A percentile compares a stretch with the other conserved stretches of the same genome.
Evolutionary conservation across 345 rosid genomes (phyloP).

Genomic region (Firmiana major): DNA sequence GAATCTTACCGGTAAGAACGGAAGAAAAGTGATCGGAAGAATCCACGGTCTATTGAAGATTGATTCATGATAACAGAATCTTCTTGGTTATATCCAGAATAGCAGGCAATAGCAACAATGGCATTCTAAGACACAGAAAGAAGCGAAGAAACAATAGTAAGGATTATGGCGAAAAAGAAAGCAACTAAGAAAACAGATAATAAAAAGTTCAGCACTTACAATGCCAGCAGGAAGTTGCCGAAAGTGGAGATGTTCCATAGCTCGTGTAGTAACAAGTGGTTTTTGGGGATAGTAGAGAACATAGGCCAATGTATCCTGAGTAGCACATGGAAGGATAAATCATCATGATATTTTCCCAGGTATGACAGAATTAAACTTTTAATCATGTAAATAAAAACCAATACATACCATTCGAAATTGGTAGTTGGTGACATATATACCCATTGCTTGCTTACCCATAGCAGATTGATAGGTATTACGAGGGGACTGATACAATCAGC

Average conservation of each 20-base stretch:
- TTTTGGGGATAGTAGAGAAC: slow-evolving; percentile 98
- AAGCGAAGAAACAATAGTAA: slow-evolving; percentile 1
- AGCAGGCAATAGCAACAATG: slow-evolving; percentile 93
- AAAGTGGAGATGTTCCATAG: slow-evolving; percentile 99
- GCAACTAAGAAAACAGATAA: background rate
- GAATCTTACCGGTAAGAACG: slow-evolving; percentile 74
- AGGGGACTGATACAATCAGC: slow-evolving; percentile 60
- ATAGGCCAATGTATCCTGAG: slow-evolving; percentile 91
- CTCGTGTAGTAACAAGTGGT: slow-evolving; percentile 96
- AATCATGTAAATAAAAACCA: background rate
- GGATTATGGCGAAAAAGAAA: background rate
- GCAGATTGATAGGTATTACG: slow-evolving; percentile 99
- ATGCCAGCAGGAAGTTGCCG: slow-evolving; percentile 99
- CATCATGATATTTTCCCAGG: background rate
- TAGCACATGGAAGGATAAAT: background rate
- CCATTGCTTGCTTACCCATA: slow-evolving; percentile 99
- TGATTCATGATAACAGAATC: slow-evolving; percentile 99
- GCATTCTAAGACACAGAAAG: slow-evolving; percentile 60
- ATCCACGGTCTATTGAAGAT: slow-evolving; percentile 95
- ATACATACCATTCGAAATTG: slow-evolving; percentile 85
- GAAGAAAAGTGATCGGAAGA: slow-evolving; percentile 90
- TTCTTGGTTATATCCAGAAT: slow-evolving; percentile 98
- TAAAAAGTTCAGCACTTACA: slow-evolving; percentile 40
- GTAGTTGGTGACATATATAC: slow-evolving; percentile 95
- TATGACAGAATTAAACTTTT: background rate